Conservation (phyloP, 768 basidiomycete species). For the Phylloporus sp. region DNA sequence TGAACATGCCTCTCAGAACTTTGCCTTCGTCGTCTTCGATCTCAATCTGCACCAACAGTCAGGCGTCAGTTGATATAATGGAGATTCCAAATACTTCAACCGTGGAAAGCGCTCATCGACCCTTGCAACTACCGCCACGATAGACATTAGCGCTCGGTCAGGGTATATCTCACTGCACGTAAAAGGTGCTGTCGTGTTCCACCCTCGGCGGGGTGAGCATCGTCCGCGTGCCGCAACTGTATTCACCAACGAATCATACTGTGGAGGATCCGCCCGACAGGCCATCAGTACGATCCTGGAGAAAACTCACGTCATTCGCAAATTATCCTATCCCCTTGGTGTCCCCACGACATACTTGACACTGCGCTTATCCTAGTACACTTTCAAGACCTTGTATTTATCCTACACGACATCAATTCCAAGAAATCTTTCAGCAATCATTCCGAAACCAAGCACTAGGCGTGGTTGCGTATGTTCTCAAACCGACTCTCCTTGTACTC, state of each 20-base stretch:
- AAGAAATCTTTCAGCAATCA: too few relatives aligned
- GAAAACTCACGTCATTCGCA: too few relatives aligned
- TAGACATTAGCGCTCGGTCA: slow-evolving; percentile 33
- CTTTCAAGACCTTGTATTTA: too few relatives aligned
- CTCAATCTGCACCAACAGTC: slow-evolving; percentile 1
- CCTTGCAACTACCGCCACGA: slow-evolving; percentile 53
- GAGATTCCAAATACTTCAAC: slow-evolving; percentile 51
- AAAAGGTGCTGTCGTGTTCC: slow-evolving; percentile 35
- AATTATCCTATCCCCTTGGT: too few relatives aligned
- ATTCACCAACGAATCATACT: too few relatives aligned
- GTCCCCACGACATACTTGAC: too few relatives aligned
- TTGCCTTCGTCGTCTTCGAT: slow-evolving; percentile 35
- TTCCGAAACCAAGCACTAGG: slow-evolving; percentile 36
- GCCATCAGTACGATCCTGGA: too few relatives aligned
- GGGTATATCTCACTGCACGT: neutral
- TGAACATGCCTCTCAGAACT: slow-evolving; percentile 43
- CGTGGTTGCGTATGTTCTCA: slow-evolving; percentile 73
- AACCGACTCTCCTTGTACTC: slow-evolving; percentile 71
- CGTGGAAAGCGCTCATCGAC: slow-evolving; percentile 42
- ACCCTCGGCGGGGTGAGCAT: slow-evolving; percentile 66
- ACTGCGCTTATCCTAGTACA: too few relatives aligned
- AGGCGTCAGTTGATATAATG: neutral
- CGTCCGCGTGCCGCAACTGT: slow-evolving; percentile 41
- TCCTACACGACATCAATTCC: too few relatives aligned
- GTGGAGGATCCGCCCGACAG: too few relatives aligned